Percentiles rank a stretch among this genome's conserved stretches.
These are phyloP conservation scores for Saposhnikovia divaricata DNA, from an alignment of 129 eudicot species.

Conservation along the genomic window DNA sequence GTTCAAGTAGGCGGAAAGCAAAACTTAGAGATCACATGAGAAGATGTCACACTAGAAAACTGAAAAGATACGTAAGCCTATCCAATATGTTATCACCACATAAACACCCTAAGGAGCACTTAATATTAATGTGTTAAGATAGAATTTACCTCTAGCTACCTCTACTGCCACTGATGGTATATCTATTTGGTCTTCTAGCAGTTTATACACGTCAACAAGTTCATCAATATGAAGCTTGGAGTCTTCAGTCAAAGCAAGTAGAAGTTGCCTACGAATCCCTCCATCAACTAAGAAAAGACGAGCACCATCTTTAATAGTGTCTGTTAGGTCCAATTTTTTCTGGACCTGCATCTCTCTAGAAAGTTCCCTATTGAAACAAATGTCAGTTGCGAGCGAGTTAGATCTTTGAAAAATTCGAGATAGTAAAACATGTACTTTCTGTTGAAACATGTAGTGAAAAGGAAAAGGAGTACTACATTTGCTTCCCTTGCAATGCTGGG, in stretches of 20 bases:
- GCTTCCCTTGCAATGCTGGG: slow-evolving; percentile 69
- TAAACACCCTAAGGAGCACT: background rate
- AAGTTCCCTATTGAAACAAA: slow-evolving; percentile 26
- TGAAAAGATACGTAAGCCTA: background rate
- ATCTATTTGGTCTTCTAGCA: slow-evolving; percentile 89
- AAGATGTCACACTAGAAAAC: background rate
- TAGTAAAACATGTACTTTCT: background rate
- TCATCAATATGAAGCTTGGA: slow-evolving; percentile 93
- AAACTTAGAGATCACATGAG: background rate
- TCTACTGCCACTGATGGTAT: slow-evolving; percentile 65
- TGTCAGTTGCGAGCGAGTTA: background rate
- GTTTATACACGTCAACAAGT: slow-evolving; percentile 87
- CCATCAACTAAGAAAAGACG: slow-evolving; percentile 77
- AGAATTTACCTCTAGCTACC: slow-evolving; percentile 74
- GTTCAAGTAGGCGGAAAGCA: no score
- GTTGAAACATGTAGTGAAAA: background rate
- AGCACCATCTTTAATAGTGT: slow-evolving; percentile 93
- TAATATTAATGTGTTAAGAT: background rate
- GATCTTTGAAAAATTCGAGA: background rate
- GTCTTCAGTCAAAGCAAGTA: slow-evolving; percentile 96
- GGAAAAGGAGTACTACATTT: slow-evolving; percentile 22
- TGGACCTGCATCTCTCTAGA: slow-evolving; percentile 31
- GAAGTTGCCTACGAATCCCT: slow-evolving; percentile 91
- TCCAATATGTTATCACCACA: background rate
- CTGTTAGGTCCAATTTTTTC: slow-evolving; percentile 85